phyloP scores from a whole-genome alignment of 1,284 basidiomycete genomes.

The Anthracocystis setariae region DNA sequence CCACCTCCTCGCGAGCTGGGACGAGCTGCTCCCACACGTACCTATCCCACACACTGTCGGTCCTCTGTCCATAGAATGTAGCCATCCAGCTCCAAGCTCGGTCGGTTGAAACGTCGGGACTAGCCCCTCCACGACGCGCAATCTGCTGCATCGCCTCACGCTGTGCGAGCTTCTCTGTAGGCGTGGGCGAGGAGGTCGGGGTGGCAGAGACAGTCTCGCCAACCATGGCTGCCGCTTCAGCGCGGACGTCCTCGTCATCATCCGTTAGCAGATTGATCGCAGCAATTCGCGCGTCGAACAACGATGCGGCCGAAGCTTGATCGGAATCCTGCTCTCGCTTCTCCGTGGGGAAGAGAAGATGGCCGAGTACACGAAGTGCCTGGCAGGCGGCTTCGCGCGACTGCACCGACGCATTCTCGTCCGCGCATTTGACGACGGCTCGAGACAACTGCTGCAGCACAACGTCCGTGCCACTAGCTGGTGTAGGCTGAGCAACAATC shows the following conservation, averaged over 20 bases:
- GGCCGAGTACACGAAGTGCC: constrained; percentile 27
- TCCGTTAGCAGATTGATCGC: constrained; percentile 47
- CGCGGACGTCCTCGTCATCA: constrained; percentile 52
- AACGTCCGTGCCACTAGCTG: background rate
- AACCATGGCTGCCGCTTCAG: constrained; percentile 46
- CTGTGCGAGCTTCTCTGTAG: constrained; percentile 1
- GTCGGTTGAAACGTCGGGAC: constrained; percentile 44
- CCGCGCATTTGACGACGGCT: constrained; percentile 31
- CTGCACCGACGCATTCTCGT: constrained; percentile 47
- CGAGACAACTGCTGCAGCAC: constrained; percentile 29
- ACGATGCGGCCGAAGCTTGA: background rate
- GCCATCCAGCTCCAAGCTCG: constrained; percentile 53
- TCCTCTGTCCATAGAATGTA: constrained; percentile 13
- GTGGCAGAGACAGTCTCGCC: constrained; percentile 33
- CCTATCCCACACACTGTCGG: constrained; percentile 18
- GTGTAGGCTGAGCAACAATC: background rate
- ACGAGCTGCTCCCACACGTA: constrained; percentile 35
- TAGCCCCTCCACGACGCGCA: constrained; percentile 34
- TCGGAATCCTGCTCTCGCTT: background rate
- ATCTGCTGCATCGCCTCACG: constrained; percentile 33
- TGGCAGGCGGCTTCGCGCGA: constrained; percentile 44
- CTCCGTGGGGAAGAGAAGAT: constrained; percentile 27
- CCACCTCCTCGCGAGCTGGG: constrained; percentile 13
- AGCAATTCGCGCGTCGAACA: constrained; percentile 39
- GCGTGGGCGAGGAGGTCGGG: background rate